phyloP scores from a whole-genome alignment of 306 rosid species.

The Malus asiatica region DNA sequence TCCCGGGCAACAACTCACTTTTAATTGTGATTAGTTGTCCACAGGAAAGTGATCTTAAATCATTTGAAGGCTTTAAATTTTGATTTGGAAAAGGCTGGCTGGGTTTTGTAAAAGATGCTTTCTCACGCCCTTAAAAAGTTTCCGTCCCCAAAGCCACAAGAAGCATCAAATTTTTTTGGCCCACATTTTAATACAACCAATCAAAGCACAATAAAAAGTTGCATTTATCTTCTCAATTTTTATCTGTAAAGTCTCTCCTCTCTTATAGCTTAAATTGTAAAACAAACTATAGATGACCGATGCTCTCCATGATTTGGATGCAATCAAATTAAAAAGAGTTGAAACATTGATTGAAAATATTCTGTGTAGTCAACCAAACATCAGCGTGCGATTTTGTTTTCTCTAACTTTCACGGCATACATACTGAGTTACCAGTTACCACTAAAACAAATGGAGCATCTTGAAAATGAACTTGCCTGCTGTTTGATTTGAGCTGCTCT shows the following conservation, averaged over 20 bases:
- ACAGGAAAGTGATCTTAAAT: not conserved
- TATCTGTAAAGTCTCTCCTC: not conserved
- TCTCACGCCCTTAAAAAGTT: not conserved
- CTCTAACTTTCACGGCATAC: not conserved
- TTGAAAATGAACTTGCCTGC: conserved; percentile 38
- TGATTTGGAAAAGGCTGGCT: not conserved
- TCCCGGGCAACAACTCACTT: not conserved
- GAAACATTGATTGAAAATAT: too few species aligned
- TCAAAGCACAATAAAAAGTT: not conserved
- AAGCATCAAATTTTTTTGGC: not conserved
- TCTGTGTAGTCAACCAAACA: not conserved
- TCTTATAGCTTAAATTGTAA: not conserved
- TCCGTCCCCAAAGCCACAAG: not conserved
- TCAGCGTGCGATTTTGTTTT: not conserved
- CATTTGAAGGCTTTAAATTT: not conserved
- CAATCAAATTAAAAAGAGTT: not conserved
- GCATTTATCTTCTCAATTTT: not conserved
- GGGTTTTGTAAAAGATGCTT: not conserved
- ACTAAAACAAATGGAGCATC: not conserved
- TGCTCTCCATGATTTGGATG: not conserved
- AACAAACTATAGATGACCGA: not conserved
- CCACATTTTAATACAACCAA: not conserved
- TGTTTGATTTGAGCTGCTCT: conserved; percentile 56
- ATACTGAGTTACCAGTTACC: not conserved
- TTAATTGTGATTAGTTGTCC: not conserved